A percentile compares a stretch with the other conserved stretches of the same genome.
Evolutionary conservation across 2,329 filamentous ascomycete genomes (phyloP).

Genomic region (Claviceps africana): DNA sequence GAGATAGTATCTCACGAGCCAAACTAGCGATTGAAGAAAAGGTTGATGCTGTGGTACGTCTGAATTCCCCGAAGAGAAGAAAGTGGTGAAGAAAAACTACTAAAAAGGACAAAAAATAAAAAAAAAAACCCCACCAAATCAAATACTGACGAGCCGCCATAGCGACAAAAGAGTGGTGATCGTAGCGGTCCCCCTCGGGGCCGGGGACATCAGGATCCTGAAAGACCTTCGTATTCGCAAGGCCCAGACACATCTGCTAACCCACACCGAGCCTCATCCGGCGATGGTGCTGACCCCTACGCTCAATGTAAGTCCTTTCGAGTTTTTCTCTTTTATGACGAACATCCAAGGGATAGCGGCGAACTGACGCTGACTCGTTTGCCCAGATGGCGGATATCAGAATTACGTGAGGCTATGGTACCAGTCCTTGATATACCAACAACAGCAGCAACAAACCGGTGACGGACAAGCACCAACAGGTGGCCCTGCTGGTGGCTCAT

Average conservation of each 20-base stretch:
- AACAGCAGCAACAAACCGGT: constrained; percentile 25
- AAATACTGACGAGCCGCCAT: constrained; percentile 1
- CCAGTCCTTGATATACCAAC: constrained; percentile 43
- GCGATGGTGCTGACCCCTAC: constrained; percentile 52
- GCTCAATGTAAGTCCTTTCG: constrained; percentile 48
- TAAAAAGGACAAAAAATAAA: background rate
- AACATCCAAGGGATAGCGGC: background rate
- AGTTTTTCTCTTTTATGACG: background rate
- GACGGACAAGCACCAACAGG: constrained; percentile 20
- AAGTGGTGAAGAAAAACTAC: background rate
- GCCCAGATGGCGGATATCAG: constrained; percentile 62
- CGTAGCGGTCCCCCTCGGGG: constrained; percentile 27
- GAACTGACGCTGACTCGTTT: constrained; percentile 9
- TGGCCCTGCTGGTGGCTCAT: constrained; percentile 22
- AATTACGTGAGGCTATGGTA: constrained; percentile 73
- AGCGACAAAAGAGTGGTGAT: constrained; percentile 40
- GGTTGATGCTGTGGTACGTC: constrained; percentile 71
- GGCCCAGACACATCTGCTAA: constrained; percentile 28
- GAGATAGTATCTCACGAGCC: constrained; percentile 64
- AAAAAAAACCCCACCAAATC: background rate
- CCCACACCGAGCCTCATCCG: constrained; percentile 29
- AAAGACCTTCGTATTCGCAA: constrained; percentile 39
- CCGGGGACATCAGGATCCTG: constrained; percentile 37
- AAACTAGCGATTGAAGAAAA: constrained; percentile 84
- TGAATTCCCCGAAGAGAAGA: background rate